Percentiles rank a stretch among this genome's conserved stretches.
These are phyloP conservation scores for Arthromyces matolae DNA, from an alignment of 768 basidiomycete species.

Conservation along the genomic window DNA sequence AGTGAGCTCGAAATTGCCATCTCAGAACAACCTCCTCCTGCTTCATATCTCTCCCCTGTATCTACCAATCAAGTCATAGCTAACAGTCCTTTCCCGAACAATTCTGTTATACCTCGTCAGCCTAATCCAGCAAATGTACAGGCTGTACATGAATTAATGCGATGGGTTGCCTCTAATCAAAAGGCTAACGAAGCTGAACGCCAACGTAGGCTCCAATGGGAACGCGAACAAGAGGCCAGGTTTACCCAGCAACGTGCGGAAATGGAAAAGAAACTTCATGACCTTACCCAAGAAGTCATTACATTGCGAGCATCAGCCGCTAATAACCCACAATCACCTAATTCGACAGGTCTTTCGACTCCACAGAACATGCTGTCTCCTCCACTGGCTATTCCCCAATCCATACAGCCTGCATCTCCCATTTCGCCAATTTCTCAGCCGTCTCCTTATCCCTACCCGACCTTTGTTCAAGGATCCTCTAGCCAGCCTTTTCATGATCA, in stretches of 20 bases:
- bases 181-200: slow-evolving; percentile 61
- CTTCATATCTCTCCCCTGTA: slow-evolving; percentile 25
- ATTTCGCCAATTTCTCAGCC: slow-evolving; percentile 35
- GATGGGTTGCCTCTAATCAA: slow-evolving; percentile 52
- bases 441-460: slow-evolving; percentile 25
- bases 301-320: slow-evolving; percentile 40
- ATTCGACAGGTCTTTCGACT: slow-evolving; percentile 21
- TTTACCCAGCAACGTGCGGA: slow-evolving; percentile 51
- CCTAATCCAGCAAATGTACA: slow-evolving; percentile 34
- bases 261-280: slow-evolving; percentile 52
- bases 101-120: slow-evolving; percentile 20
- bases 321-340: slow-evolving; percentile 15
- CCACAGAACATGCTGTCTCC: slow-evolving; percentile 31
- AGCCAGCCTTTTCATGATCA: slow-evolving; percentile 20
- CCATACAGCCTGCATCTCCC: slow-evolving; percentile 29
- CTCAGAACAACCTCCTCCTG: slow-evolving; percentile 36
- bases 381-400: slow-evolving; percentile 25
- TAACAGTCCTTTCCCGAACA: slow-evolving; percentile 11
- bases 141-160: slow-evolving; percentile 57
- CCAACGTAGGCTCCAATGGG: slow-evolving; percentile 61
- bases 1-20: slow-evolving; percentile 67
- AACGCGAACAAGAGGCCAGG: slow-evolving; percentile 65
- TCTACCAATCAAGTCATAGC: background rate
- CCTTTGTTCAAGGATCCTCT: slow-evolving; percentile 38
- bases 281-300: slow-evolving; percentile 52